Conservation (phyloP, 768 basidiomycete genomes). For the Pleurotus djamor region DNA sequence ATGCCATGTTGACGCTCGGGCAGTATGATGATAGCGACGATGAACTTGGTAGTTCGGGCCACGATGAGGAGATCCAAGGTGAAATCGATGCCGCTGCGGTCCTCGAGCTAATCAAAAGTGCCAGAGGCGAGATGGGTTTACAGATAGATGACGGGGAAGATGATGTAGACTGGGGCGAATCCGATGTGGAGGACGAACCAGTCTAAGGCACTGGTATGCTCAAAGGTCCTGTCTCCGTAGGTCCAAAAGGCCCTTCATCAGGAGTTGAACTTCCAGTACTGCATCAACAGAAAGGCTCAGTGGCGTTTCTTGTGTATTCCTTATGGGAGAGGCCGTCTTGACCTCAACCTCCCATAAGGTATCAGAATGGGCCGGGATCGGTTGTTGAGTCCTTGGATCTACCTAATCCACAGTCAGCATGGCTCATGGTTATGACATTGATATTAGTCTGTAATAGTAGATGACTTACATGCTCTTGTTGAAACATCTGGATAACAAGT, state of each 20-base stretch:
- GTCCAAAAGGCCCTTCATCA: constrained; percentile 85
- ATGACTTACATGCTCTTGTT: constrained; percentile 67
- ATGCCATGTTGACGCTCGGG: constrained; percentile 37
- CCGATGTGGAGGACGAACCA: constrained; percentile 25
- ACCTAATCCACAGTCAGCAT: constrained; percentile 39
- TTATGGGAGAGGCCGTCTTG: constrained; percentile 76
- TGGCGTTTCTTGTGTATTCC: constrained; percentile 76
- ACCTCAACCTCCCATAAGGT: constrained; percentile 90
- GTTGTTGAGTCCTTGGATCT: constrained; percentile 71
- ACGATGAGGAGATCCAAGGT: constrained; percentile 27
- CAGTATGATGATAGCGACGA: constrained; percentile 42
- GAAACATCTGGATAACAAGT: constrained; percentile 79
- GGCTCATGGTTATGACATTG: not conserved
- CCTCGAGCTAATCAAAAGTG: constrained; percentile 30
- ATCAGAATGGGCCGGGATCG: constrained; percentile 75
- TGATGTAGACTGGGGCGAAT: constrained; percentile 51
- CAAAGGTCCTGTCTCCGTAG: constrained; percentile 72
- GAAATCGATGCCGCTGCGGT: constrained; percentile 28
- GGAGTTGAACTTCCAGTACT: constrained; percentile 74
- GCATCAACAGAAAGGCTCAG: constrained; percentile 69
- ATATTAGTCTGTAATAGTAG: not conserved
- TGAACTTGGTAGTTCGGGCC: constrained; percentile 9
- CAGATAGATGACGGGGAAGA: constrained; percentile 24
- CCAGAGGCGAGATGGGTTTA: constrained; percentile 22
- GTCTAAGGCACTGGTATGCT: constrained; percentile 12